Evolutionary conservation across 768 basidiomycete species (phyloP), one percentile per base, ranked within the genome.

Genomic region (Phanerochaete carnosa): DNA sequence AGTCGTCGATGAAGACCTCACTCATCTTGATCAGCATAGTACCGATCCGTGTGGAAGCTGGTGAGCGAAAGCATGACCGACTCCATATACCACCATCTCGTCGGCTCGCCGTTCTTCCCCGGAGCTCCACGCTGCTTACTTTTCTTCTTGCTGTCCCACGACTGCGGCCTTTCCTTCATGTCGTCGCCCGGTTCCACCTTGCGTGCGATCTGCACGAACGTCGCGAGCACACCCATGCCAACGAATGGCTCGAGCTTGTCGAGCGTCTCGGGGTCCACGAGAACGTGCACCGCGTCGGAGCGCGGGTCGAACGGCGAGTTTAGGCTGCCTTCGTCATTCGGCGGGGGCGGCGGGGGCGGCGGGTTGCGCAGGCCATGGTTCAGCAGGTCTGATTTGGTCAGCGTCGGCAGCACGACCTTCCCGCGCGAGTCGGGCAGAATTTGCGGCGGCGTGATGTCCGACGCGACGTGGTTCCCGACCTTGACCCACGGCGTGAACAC

Each of bases 191-290:
- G 58, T 51, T 65, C 69, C 58, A 71, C 68, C 28, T 68, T 69
- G 30, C 83, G 79, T 29, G 73, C 83, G 13, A 90, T 76, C 72
- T 92, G 88, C 23, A 90, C 82, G 83, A 85, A 92, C 49, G 84
- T 82, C 22, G 82, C 88, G 3, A 79, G 80, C 15, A 91, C 64
- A 0, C 85, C 86, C 75, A 90, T 80, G 4, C 87, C 86, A 5
- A 77, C 72, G 25, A 23, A 6, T 37, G 32, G 35, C 4, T 69
- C 65, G 37, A 89, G 65, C 37, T 73, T 71, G 1, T 79, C 74
- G 8, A 81, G 68, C 0, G 77, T 65, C 7, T 72, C 71, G 6
- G 81, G 78, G 39, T 81, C 77, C 13, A 90, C 73, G 23, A 89
- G 76, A 11, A 90, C 74, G 16, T 77, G 79, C 68, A 92, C 87